A percentile compares a stretch with the other conserved stretches of the same genome.
Conservation (phyloP, 148 eudicot species). For the Cornus florida region DNA sequence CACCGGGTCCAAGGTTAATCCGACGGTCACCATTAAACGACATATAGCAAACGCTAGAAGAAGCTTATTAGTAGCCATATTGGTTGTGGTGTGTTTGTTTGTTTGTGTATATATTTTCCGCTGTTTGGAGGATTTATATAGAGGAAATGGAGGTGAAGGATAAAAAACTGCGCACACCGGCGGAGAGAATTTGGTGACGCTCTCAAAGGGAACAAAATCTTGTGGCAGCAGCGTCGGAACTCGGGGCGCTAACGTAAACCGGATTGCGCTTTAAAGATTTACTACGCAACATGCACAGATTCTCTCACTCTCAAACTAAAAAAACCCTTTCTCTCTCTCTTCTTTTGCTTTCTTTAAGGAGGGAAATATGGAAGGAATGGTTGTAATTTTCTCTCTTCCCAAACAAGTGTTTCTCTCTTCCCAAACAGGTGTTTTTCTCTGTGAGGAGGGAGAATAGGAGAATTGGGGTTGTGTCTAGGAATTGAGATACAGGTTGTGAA, state of each 20-base stretch:
- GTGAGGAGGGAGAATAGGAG: too few relatives aligned
- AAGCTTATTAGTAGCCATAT: constrained; percentile 46
- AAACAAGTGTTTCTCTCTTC: neutral
- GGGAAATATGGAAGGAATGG: neutral
- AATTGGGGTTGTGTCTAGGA: constrained; percentile 26
- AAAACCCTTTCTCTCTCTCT: neutral
- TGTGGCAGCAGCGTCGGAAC: constrained; percentile 27
- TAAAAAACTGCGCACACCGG: constrained; percentile 17
- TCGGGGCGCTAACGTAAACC: constrained; percentile 37
- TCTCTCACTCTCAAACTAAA: neutral
- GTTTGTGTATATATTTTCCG: neutral
- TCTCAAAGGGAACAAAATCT: constrained; percentile 25
- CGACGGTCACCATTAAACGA: constrained; percentile 57
- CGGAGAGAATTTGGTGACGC: constrained; percentile 2
- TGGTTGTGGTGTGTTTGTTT: neutral
- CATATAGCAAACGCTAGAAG: constrained; percentile 47
- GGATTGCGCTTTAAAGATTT: constrained; percentile 39
- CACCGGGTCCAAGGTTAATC: constrained; percentile 52
- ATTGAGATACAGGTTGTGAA: constrained; percentile 42
- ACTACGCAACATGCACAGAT: constrained; percentile 30
- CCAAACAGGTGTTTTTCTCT: neutral
- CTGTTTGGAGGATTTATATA: neutral
- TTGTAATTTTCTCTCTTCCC: neutral
- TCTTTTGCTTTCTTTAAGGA: constrained; percentile 7
- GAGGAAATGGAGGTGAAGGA: constrained; percentile 17